Evolutionary conservation across 768 basidiomycete genomes (phyloP), one percentile per base, ranked within the genome.

Genomic region (Boletus reticuloceps): DNA sequence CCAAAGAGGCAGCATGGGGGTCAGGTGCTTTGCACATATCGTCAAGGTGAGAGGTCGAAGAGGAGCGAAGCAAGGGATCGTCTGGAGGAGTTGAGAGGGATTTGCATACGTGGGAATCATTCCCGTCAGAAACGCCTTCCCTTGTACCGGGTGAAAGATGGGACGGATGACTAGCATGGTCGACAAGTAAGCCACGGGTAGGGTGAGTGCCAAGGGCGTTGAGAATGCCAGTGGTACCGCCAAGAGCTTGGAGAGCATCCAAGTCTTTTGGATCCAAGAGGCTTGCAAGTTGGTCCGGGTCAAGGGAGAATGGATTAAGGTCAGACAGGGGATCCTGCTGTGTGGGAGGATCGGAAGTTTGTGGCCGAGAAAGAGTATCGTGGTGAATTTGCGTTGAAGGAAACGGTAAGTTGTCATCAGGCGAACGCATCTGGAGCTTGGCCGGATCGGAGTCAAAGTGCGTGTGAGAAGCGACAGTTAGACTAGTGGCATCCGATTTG

Each of bases 211-310:
- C 91, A 9, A 98, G 81, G 6, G 91, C 88, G 2, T 74, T 72
- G 13, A 96, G 72, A 12, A 98, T 66, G 9, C 79, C 83, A 1
- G 76, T 61, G 9, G 80, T 74, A 40, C 97, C 97, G 19, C 94
- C 94, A 36, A 96, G 77, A 12, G 70, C 71, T 17, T 75, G 75
- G 32, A 99, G 79, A 14, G 77, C 68, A 3, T 86, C 79, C 12
- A 94, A 59, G 58, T 77, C 86, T 73, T 97, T 98, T 10, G 94
- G 94, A 67, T 98, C 95, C 37, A 98, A 84, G 50, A 97, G 81
- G 56, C 84, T 82, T 1, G 95, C 95, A 16, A 98, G 84, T 47
- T 79, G 75, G 56, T 79, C 82, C 0, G 95, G 91, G 53, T 84
- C 85, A 64, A 86, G 85, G 12, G 65, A 68, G 70, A 96, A 97